Evolutionary conservation across 805 yeast species (phyloP).

Genomic region (Yarrowia alimentaria): DNA sequence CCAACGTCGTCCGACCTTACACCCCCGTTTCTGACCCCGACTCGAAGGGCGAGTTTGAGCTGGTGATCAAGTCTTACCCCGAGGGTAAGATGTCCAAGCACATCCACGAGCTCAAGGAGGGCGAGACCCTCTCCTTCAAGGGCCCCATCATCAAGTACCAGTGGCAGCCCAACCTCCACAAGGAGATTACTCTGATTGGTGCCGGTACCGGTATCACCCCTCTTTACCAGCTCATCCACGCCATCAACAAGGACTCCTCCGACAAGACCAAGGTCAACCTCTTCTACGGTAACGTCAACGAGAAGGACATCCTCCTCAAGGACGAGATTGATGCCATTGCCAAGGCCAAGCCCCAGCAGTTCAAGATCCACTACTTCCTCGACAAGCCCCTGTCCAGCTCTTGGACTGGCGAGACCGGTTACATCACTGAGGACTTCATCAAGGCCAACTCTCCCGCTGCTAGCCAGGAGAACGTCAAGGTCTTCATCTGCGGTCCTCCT

Average conservation of each 20-base stretch:
- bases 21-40: conserved; percentile 80
- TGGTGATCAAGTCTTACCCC: conserved; percentile 81
- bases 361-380: conserved; percentile 74
- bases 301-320: conserved; percentile 78
- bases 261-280: conserved; percentile 88
- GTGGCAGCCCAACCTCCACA: conserved; percentile 82
- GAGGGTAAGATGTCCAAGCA: conserved; percentile 82
- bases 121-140: conserved; percentile 84
- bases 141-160: conserved; percentile 93
- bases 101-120: conserved; percentile 63
- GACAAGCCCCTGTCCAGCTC: conserved; percentile 54
- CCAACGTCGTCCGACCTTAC: conserved; percentile 73
- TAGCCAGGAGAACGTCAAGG: conserved; percentile 59
- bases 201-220: conserved; percentile 99
- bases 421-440: conserved; percentile 73
- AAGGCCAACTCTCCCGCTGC: conserved; percentile 62
- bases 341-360: conserved; percentile 68
- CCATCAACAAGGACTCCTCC: conserved; percentile 70
- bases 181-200: conserved; percentile 77
- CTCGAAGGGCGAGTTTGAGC: conserved; percentile 69
- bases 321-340: conserved; percentile 71
- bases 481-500: conserved; percentile 96
- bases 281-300: conserved; percentile 74
- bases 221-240: conserved; percentile 78
- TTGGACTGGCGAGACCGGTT: conserved; percentile 68